Conservation (phyloP, 2,329 filamentous ascomycete genomes). For the Ophiosphaerella korrae region DNA sequence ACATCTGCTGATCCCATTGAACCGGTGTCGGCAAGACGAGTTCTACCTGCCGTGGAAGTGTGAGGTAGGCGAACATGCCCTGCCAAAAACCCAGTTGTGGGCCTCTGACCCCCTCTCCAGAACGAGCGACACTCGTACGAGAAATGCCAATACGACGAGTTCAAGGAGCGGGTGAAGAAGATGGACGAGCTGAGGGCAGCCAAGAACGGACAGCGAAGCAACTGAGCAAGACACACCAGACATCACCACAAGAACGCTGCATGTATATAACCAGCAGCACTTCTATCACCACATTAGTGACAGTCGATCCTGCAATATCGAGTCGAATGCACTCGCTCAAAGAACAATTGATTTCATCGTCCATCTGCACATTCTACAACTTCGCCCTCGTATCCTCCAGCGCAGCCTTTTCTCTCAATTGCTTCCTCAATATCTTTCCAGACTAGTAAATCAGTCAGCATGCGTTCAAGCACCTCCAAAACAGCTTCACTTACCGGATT, state of each 20-base stretch:
- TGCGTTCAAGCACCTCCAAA: too few relatives aligned
- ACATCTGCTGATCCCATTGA: slow-evolving; percentile 90
- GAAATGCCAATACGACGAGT: slow-evolving; percentile 98
- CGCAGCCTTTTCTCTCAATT: slow-evolving; percentile 61
- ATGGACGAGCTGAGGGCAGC: slow-evolving; percentile 94
- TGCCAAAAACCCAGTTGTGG: background rate
- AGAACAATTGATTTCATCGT: background rate
- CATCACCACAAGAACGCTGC: slow-evolving; percentile 21
- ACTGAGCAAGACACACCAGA: slow-evolving; percentile 56
- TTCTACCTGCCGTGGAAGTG: slow-evolving; percentile 99
- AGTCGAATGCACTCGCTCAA: background rate
- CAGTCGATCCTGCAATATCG: background rate
- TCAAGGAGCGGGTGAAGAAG: slow-evolving; percentile 97
- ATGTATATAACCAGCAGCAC: slow-evolving; percentile 43
- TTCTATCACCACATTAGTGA: background rate
- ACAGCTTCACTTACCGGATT: slow-evolving; percentile 58
- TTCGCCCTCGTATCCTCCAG: slow-evolving; percentile 36
- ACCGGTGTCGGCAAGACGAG: slow-evolving; percentile 88
- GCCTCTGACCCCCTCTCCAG: slow-evolving; percentile 55
- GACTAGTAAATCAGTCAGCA: slow-evolving; percentile 50
- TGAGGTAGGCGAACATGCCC: slow-evolving; percentile 65
- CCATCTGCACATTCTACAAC: slow-evolving; percentile 25
- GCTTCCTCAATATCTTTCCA: slow-evolving; percentile 69
- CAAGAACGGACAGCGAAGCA: slow-evolving; percentile 84
- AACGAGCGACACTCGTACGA: slow-evolving; percentile 97